Conservation (phyloP, 139 green algal species). For the Chloropicon primus region DNA sequence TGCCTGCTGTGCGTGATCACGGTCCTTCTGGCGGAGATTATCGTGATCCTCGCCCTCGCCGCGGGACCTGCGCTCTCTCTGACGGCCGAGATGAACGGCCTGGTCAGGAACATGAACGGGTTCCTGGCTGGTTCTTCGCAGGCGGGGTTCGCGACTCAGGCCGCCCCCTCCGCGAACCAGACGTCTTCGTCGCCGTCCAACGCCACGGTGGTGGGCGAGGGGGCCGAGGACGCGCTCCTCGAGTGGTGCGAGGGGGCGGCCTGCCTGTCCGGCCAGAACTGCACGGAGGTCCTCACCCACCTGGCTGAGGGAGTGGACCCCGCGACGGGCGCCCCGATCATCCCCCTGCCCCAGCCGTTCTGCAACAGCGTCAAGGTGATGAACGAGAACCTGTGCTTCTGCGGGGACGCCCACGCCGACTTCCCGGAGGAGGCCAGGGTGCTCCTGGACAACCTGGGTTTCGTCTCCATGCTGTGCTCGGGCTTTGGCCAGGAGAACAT, state of each 20-base stretch:
- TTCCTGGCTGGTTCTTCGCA: neutral
- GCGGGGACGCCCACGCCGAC: neutral
- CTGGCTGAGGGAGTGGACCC: neutral
- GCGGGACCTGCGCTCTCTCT: neutral
- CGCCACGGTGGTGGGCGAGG: no score
- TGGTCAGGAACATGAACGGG: neutral
- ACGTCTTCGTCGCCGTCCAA: no score
- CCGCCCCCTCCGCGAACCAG: neutral
- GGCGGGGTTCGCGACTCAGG: neutral
- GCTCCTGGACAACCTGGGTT: neutral
- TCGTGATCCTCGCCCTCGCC: neutral
- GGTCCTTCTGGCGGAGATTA: neutral
- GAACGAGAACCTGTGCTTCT: neutral
- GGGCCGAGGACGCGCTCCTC: neutral
- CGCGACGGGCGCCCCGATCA: neutral
- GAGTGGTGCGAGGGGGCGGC: neutral
- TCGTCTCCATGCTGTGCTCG: neutral
- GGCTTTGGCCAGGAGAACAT: neutral
- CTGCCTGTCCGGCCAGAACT: neutral
- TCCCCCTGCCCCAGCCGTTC: neutral
- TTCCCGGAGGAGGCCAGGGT: neutral
- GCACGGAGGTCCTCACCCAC: neutral
- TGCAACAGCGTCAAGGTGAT: neutral
- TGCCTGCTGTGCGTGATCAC: neutral
- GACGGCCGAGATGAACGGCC: neutral